Evolutionary conservation across 257 asterid genomes (phyloP), one percentile per base, ranked within the genome.

Genomic region (Pogostemon cablin): DNA sequence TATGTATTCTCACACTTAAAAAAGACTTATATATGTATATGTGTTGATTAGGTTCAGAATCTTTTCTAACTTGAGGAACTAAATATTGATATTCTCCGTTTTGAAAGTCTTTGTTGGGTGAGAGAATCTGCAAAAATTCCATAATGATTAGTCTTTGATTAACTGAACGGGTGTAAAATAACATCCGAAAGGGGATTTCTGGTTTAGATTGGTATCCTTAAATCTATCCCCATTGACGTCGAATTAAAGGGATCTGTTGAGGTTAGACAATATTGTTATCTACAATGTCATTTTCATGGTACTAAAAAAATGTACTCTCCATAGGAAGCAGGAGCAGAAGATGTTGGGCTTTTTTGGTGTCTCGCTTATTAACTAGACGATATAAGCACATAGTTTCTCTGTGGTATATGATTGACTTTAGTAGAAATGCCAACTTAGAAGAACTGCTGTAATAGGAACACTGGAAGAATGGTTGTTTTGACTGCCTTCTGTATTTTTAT

Each of bases 391-490:
- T 9, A 53, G 37, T 53, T 53, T 53, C 20, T 53, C 20, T 53
- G 58, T 53, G 9, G 58, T 9, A 17, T 53, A 9, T 62, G 9
- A 47, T 11, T 59, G 47, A 9, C 56, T 44, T 66, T 12, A 35
- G 12, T 66, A 10, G 43, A 65, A 46, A 44, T 10, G 7, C 5
- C 42, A 3, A 54, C 34, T 37, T 17, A 56, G 25, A 6, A 12
- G 55, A 71, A 39, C 54, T 39, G 46, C 52, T 64, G 5, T 52
- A 55, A 63, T 55, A 6, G 56, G 71, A 53, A 55, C 59, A 7
- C 44, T 25, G 15, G 38, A 39, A 47, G 63, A 44, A 56, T 6
- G 49, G n/a, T 46, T 20, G 8, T 9, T 0, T 20, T 15, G 35
- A 12, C 37, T 25, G 35, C 48, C 32, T 32, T 41, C 8, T 6